phyloP scores from a whole-genome alignment of 768 basidiomycete genomes.

The Serendipita sp. region DNA sequence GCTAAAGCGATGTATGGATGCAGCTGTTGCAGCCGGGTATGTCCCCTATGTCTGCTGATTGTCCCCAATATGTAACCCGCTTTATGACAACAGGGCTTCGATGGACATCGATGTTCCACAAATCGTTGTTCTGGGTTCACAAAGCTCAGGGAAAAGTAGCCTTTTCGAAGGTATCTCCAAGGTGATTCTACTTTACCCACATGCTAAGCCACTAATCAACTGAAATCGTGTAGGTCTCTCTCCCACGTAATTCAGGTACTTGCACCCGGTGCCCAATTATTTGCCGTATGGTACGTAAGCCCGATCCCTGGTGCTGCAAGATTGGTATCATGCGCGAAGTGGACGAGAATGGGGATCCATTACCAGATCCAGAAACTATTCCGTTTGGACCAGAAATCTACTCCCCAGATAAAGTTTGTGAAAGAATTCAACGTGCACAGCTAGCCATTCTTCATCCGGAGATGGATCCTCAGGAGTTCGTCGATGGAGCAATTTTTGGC shows the following conservation, averaged over 20 bases:
- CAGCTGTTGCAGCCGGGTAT: too few relatives aligned
- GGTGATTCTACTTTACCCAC: neutral
- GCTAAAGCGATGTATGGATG: too few relatives aligned
- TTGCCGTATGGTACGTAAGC: neutral
- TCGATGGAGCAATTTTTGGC: neutral
- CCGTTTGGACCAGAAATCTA: neutral
- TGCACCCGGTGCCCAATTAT: neutral
- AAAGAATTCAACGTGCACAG: neutral
- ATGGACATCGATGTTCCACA: neutral
- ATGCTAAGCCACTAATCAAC: neutral
- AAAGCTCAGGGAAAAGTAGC: constrained; percentile 1
- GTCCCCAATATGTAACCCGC: too few relatives aligned
- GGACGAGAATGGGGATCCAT: neutral
- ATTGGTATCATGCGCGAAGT: neutral
- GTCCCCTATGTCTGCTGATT: too few relatives aligned
- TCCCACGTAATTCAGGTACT: neutral
- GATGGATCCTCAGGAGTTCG: neutral
- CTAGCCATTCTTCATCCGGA: neutral
- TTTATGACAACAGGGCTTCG: too few relatives aligned
- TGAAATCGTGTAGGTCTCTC: neutral
- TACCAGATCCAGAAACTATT: neutral
- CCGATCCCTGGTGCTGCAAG: neutral
- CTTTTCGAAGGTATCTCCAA: neutral
- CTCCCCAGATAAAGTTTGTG: neutral
- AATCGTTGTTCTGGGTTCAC: neutral